Conservation (phyloP, 345 rosid species). For the Salix brachista region DNA sequence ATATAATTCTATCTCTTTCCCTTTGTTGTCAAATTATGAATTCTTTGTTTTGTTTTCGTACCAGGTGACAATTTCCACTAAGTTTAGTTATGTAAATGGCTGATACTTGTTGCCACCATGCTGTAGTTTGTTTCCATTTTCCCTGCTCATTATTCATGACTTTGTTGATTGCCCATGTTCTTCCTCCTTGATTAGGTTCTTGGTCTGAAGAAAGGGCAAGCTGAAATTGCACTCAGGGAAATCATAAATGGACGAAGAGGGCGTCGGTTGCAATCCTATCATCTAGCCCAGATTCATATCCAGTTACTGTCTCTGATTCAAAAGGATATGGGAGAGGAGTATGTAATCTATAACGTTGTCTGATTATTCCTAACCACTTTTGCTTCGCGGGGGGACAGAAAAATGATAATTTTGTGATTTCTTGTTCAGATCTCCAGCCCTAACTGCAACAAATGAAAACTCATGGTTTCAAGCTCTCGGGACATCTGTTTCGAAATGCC, state of each 20-base stretch:
- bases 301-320: slow-evolving; percentile 51
- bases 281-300: slow-evolving; percentile 48
- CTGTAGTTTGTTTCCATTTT: neutral
- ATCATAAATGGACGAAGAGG: slow-evolving; percentile 44
- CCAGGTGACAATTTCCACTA: neutral
- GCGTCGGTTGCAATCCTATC: slow-evolving; percentile 47
- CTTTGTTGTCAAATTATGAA: neutral
- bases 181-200: slow-evolving; percentile 42
- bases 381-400: neutral
- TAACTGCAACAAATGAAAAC: slow-evolving; percentile 41
- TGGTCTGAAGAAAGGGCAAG: slow-evolving; percentile 64
- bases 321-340: slow-evolving; percentile 54
- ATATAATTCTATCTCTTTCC: neutral
- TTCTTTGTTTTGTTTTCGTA: neutral
- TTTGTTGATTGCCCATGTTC: neutral
- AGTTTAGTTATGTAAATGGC: neutral
- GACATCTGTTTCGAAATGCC: slow-evolving; percentile 39
- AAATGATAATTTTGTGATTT: slow-evolving; percentile 10
- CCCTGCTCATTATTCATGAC: neutral
- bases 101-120: neutral
- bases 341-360: slow-evolving; percentile 13
- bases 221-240: slow-evolving; percentile 63
- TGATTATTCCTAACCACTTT: neutral
- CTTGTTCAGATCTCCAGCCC: slow-evolving; percentile 40
- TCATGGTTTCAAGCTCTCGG: slow-evolving; percentile 60